Conservation (phyloP, 2,329 filamentous ascomycete genomes). For the Aspergillus uvarum region DNA sequence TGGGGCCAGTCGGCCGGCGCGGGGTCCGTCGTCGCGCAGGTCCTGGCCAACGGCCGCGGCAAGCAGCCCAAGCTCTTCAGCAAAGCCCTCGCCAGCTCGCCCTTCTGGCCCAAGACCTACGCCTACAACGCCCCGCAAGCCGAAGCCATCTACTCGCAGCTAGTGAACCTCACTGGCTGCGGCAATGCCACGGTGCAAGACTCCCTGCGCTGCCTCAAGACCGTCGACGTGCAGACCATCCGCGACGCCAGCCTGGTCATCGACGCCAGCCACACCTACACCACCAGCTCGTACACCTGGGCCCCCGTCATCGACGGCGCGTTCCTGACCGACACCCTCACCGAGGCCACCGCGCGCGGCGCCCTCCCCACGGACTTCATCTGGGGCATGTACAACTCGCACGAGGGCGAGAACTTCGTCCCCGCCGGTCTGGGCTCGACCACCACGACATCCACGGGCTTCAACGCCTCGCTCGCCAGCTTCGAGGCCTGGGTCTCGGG, state of each 20-base stretch:
- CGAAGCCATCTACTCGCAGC: constrained; percentile 51
- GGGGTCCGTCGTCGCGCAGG: constrained; percentile 40
- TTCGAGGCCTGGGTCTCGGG: constrained; percentile 56
- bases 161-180: constrained; percentile 53
- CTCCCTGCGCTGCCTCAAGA: constrained; percentile 58
- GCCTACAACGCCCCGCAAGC: constrained; percentile 51
- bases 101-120: constrained; percentile 62
- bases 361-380: constrained; percentile 49
- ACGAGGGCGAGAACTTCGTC: constrained; percentile 64
- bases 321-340: constrained; percentile 53
- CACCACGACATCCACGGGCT: constrained; percentile 37
- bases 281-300: constrained; percentile 59
- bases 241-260: constrained; percentile 54
- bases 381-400: constrained; percentile 61
- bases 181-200: constrained; percentile 30
- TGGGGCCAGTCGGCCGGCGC: constrained; percentile 58
- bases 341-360: constrained; percentile 40
- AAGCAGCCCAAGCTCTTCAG: constrained; percentile 48
- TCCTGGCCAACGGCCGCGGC: constrained; percentile 50
- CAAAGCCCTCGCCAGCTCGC: constrained; percentile 53
- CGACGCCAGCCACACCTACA: constrained; percentile 52
- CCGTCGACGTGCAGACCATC: constrained; percentile 53
- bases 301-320: constrained; percentile 59
- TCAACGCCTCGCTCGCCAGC: constrained; percentile 51
- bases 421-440: constrained; percentile 48